These are phyloP conservation scores for Diutina ranongensis DNA, from an alignment of 1,139 yeast genomes.

Conservation along the genomic window DNA sequence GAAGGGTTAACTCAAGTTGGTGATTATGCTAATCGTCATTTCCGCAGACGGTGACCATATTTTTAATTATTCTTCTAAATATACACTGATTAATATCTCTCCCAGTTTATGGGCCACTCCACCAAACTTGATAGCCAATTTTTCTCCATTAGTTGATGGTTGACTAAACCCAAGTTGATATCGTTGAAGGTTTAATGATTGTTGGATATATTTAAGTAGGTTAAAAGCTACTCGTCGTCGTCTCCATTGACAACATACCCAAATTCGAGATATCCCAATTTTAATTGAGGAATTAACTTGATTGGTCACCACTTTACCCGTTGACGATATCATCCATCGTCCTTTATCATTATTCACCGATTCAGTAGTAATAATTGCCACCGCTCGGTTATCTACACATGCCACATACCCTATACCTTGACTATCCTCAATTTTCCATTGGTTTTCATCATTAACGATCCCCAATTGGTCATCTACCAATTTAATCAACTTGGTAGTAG, in stretches of 20 bases:
- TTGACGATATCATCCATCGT: background rate
- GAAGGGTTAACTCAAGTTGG: slow-evolving; percentile 86
- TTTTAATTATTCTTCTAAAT: too few species aligned
- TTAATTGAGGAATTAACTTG: background rate
- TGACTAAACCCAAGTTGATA: background rate
- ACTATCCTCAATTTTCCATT: background rate
- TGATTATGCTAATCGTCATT: slow-evolving; percentile 67
- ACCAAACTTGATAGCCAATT: background rate
- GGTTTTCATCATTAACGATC: background rate
- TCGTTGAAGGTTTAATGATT: background rate
- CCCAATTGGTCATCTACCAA: background rate
- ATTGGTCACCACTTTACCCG: background rate
- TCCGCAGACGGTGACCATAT: slow-evolving; percentile 5
- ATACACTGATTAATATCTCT: background rate
- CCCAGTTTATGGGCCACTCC: background rate
- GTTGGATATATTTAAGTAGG: background rate
- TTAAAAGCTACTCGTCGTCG: background rate
- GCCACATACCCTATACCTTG: background rate
- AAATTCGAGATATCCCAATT: background rate
- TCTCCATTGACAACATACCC: slow-evolving; percentile 2
- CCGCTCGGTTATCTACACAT: background rate
- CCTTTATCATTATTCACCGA: background rate
- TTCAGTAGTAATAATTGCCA: background rate
- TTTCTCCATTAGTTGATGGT: background rate
- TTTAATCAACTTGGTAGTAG: background rate